phyloP scores from a whole-genome alignment of 2,329 filamentous ascomycete species.

The Hymenotorrendiella dingleyae region DNA sequence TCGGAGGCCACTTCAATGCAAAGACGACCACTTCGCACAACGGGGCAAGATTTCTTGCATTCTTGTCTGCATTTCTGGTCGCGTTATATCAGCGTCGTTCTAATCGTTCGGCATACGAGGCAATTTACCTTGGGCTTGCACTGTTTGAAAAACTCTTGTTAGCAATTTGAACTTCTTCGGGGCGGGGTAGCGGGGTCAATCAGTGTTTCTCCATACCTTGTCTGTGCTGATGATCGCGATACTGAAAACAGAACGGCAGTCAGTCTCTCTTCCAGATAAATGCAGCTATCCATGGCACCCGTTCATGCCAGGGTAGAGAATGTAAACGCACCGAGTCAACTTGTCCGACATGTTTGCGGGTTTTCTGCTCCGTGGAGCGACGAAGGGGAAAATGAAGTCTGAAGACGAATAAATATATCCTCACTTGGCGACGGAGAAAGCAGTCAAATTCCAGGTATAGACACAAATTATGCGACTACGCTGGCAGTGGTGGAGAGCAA shows the following conservation, averaged over 20 bases:
- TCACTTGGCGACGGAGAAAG: no score
- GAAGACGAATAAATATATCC: no score
- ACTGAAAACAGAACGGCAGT: conserved; percentile 44
- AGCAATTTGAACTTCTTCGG: conserved; percentile 26
- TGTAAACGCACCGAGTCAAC: conserved; percentile 74
- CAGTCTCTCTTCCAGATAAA: conserved; percentile 5
- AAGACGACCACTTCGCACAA: conserved; percentile 93
- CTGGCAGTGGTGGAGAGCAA: no score
- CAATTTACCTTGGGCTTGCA: conserved; percentile 74
- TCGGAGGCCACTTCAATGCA: conserved; percentile 89
- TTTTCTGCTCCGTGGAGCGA: not conserved
- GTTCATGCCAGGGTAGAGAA: no score
- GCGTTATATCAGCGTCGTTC: conserved; percentile 29
- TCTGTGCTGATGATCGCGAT: conserved; percentile 98
- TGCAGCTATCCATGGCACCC: no score
- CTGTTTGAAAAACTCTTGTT: conserved; percentile 43
- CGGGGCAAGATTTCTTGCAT: conserved; percentile 97
- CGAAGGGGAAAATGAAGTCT: no score
- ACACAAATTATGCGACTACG: no score
- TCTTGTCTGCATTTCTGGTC: conserved; percentile 93
- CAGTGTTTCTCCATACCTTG: conserved; percentile 61
- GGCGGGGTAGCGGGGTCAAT: conserved; percentile 36
- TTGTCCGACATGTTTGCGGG: conserved; percentile 73
- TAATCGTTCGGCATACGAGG: not conserved
- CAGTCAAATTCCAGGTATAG: no score